Percentiles rank a stretch among this genome's conserved stretches.
These are phyloP conservation scores for Colletotrichum lini DNA, from an alignment of 2,329 filamentous ascomycete genomes.

Conservation along the genomic window DNA sequence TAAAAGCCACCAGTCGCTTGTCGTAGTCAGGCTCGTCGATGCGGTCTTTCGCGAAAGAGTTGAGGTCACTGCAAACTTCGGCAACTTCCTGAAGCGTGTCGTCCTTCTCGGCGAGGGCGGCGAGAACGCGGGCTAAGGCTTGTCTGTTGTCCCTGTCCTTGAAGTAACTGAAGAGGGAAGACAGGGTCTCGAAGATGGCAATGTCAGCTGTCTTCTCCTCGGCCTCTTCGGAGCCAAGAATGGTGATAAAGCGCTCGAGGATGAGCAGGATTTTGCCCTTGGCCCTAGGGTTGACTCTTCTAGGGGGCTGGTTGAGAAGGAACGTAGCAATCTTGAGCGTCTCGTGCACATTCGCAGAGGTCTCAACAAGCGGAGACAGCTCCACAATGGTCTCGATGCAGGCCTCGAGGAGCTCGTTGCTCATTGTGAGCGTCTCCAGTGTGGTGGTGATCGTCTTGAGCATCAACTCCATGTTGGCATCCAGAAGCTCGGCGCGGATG, in stretches of 20 bases:
- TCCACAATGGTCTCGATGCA: constrained; percentile 86
- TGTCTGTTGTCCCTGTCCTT: constrained; percentile 84
- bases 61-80: constrained; percentile 81
- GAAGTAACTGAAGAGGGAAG: constrained; percentile 91
- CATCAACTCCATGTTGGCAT: constrained; percentile 71
- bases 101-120: constrained; percentile 78
- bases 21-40: constrained; percentile 93
- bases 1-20: constrained; percentile 83
- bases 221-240: constrained; percentile 57
- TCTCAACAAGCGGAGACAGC: constrained; percentile 78
- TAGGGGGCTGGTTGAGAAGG: constrained; percentile 86
- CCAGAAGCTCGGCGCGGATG: constrained; percentile 69
- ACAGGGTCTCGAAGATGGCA: constrained; percentile 80
- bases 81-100: constrained; percentile 74
- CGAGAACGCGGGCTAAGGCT: constrained; percentile 80
- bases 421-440: constrained; percentile 71
- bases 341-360: constrained; percentile 78
- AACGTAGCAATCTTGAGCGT: constrained; percentile 86
- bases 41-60: constrained; percentile 79
- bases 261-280: constrained; percentile 87
- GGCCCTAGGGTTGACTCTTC: constrained; percentile 84
- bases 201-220: constrained; percentile 40
- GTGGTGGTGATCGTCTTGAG: constrained; percentile 78
- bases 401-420: constrained; percentile 83
- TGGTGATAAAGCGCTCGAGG: constrained; percentile 83